phyloP scores from a whole-genome alignment of 2,329 filamentous ascomycete genomes.

The Bipolaris oryzae region DNA sequence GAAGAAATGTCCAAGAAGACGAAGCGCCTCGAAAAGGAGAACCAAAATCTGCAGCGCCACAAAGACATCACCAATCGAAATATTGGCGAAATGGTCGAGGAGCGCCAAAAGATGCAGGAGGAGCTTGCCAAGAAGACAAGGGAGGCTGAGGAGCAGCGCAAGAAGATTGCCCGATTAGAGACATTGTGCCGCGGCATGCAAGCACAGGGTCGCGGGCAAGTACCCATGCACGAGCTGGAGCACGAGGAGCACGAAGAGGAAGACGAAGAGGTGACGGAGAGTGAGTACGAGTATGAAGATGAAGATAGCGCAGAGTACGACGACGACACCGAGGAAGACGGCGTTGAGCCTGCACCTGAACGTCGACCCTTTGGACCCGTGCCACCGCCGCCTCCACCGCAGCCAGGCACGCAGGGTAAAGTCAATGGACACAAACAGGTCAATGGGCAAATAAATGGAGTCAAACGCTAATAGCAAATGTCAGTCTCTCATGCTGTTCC shows the following conservation, averaged over 20 bases:
- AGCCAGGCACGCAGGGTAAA: slow-evolving; percentile 39
- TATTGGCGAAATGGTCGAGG: slow-evolving; percentile 96
- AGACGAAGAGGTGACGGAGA: slow-evolving; percentile 61
- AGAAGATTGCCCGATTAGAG: slow-evolving; percentile 89
- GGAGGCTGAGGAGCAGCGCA: slow-evolving; percentile 78
- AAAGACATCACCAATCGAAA: slow-evolving; percentile 93
- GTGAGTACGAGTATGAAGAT: slow-evolving; percentile 51
- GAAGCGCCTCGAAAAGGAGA: slow-evolving; percentile 95
- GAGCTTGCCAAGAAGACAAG: slow-evolving; percentile 75
- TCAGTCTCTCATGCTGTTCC: slow-evolving; percentile 12
- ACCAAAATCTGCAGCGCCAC: slow-evolving; percentile 86
- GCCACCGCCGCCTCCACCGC: slow-evolving; percentile 47
- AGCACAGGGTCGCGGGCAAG: slow-evolving; percentile 82
- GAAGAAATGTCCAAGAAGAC: slow-evolving; percentile 99
- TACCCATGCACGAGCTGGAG: slow-evolving; percentile 54
- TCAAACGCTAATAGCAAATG: slow-evolving; percentile 43
- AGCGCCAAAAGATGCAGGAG: slow-evolving; percentile 76
- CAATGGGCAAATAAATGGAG: slow-evolving; percentile 49
- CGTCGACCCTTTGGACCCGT: slow-evolving; percentile 46
- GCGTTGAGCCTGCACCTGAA: slow-evolving; percentile 39
- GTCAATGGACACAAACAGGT: slow-evolving; percentile 47
- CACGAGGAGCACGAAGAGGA: slow-evolving; percentile 46
- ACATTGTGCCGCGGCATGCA: slow-evolving; percentile 97
- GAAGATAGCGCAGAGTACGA: slow-evolving; percentile 60
- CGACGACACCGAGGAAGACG: slow-evolving; percentile 64